Base-by-base conservation (phyloP, 345 rosid species). In the Trapa incisa region DNA sequence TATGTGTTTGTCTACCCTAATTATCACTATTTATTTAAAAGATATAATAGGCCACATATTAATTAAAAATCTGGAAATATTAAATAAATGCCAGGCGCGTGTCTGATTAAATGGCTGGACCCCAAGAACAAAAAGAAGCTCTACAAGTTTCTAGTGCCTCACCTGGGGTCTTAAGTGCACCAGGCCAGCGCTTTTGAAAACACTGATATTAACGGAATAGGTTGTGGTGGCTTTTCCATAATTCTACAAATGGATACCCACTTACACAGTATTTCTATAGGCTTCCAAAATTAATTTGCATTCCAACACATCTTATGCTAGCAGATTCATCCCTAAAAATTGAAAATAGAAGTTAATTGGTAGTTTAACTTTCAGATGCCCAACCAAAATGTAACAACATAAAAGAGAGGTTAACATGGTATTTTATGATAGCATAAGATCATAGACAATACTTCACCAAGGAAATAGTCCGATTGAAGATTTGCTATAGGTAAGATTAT, bases 311-410 rank as follows among this genome's bases (percentile, higher is more conserved):
- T n/a, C 63, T 33, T 35, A 33, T 58, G 32, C 37, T 10, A 58
- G 38, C 35, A 58, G 63, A 4, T 32, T 10, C 15, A 58, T 32
- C 35, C 38, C 63, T 1, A 54, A 54, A n/a, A 54, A n/a, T 11
- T 54, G 60, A 54, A 54, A 52, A 22, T 17, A 13, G n/a, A 17
- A 52, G 57, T 52, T 52, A 22, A 16, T 52, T 17, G 7, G 35
- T 7, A 37, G 29, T 11, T 10, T 22, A 11, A 16, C 13, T 48
- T 41, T 36, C 47, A 64, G 74, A 73, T 22, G 61, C 64, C 37
- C 67, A 42, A 94, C 96, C 97, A 73, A 73, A 69, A 80, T 41
- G 81, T 64, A 32, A 37, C 70, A 52, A 73, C 79, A 71, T 66
- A 80, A 66, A 22, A 22, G 29, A 22, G 17, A 60, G 38, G 60